Percentiles rank a stretch among this genome's conserved stretches.
Evolutionary conservation across 139 green algal species (phyloP).

Genomic region (Asterochloris sp.): DNA sequence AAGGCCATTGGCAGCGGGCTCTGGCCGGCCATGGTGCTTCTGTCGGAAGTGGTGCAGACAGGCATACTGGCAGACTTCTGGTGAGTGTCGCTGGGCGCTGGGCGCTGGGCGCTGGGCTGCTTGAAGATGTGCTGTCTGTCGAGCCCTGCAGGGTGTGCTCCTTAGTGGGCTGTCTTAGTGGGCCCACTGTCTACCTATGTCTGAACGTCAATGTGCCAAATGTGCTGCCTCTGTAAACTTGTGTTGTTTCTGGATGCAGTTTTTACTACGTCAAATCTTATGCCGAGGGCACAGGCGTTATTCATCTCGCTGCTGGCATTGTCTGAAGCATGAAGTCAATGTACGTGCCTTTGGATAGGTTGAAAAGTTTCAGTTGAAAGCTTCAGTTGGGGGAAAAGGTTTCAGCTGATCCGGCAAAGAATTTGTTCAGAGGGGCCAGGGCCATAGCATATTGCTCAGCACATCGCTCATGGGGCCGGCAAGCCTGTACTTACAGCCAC

Average conservation of each 20-base stretch:
- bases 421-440: not conserved
- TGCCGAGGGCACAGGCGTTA: slow-evolving; percentile 80
- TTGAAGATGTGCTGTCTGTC: not conserved
- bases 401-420: not conserved
- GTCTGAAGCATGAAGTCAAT: slow-evolving; percentile 44
- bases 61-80: slow-evolving; percentile 99
- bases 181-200: not conserved
- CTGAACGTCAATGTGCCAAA: not conserved
- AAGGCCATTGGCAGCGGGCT: slow-evolving; percentile 84
- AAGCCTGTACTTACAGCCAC: not conserved
- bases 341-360: not conserved
- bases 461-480: not conserved
- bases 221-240: not conserved
- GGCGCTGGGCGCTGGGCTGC: not conserved
- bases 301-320: slow-evolving; percentile 84
- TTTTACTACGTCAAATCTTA: slow-evolving; percentile 97
- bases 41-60: slow-evolving; percentile 96
- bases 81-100: slow-evolving; percentile 28
- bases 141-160: too few species aligned
- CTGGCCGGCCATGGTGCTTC: slow-evolving; percentile 96
- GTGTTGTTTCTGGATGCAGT: slow-evolving; percentile 34
- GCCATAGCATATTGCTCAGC: not conserved
- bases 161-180: too few species aligned
- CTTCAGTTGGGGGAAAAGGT: not conserved
- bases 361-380: not conserved